Evolutionary conservation across 2,329 filamentous ascomycete species (phyloP), one percentile per base, ranked within the genome.

Genomic region (Epichloe sp.): DNA sequence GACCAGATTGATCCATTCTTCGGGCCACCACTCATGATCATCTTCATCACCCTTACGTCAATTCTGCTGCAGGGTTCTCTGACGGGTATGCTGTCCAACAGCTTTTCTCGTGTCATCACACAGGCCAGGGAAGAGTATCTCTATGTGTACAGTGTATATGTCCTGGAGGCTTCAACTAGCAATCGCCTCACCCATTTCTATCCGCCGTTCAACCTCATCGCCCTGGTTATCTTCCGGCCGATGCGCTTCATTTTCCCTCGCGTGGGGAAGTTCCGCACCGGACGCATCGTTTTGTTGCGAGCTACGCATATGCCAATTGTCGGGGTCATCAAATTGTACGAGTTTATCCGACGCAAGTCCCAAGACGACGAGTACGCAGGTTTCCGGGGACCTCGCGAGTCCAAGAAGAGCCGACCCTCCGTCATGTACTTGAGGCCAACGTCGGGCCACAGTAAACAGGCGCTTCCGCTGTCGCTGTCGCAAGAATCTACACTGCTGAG

Each of bases 41-140:
- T 88, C 47, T 91, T 91, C 66, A 78, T 91, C 55, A 85, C 78
- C 23, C 72, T 91, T 60, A 88, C 85, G 43, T 86, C 86, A 52
- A 87, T 91, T 58, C 72, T 93, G 7, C 75, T 93, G 35, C 85
- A 88, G 68, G 87, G 86, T 47, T 86, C 83, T 19, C 70, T 90
- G 56, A 89, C 87, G 38, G 84, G 83, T 73, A 82, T 89, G 70
- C 73, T 90, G 52, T 86, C 82, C 60, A 88, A 88, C 69, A 86
- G 80, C 62, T 83, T 89, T 66, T 78, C 75, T 15, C 75, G 78
- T 49, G 75, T 83, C 58, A 82, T 82, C 58, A 73, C 73, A 47
- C 78, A 82, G 57, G 79, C 80, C 40, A 74, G 74, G 52, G 86
- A 89, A 61, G 86, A 91, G 65, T 90, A 90, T 60, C 74, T 90